phyloP scores from a whole-genome alignment of 768 basidiomycete genomes.

The Psilocybe azurescens region DNA sequence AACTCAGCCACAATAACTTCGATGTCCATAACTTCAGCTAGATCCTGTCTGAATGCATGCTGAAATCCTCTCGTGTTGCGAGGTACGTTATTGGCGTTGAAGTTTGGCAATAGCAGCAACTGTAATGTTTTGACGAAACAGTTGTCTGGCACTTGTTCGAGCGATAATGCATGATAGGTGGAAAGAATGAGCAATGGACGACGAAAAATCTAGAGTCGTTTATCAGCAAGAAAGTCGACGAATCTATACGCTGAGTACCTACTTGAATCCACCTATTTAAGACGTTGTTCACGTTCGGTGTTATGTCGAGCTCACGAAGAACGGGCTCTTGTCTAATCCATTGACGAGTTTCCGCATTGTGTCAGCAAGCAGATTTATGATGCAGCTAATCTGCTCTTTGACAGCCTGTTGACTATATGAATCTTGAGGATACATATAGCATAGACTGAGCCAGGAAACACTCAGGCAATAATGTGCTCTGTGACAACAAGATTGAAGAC shows the following conservation, averaged over 20 bases:
- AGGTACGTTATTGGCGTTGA: neutral
- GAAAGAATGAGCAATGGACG: neutral
- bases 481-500: neutral
- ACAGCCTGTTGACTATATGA: neutral
- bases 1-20: neutral
- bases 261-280: neutral
- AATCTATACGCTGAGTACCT: neutral
- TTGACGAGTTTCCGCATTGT: neutral
- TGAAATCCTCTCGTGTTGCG: neutral
- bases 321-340: neutral
- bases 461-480: constrained; percentile 3
- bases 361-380: neutral
- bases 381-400: neutral
- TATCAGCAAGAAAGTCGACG: neutral
- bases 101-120: neutral
- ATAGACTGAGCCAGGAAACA: neutral
- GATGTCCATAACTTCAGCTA: neutral
- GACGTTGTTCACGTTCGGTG: neutral
- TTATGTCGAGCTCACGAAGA: neutral
- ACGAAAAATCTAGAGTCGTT: neutral
- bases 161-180: neutral
- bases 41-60: neutral
- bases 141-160: neutral
- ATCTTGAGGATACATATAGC: no score
- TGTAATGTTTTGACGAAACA: neutral